Conservation (phyloP, 2,329 filamentous ascomycete species). For the Aspergillus cejpii region DNA sequence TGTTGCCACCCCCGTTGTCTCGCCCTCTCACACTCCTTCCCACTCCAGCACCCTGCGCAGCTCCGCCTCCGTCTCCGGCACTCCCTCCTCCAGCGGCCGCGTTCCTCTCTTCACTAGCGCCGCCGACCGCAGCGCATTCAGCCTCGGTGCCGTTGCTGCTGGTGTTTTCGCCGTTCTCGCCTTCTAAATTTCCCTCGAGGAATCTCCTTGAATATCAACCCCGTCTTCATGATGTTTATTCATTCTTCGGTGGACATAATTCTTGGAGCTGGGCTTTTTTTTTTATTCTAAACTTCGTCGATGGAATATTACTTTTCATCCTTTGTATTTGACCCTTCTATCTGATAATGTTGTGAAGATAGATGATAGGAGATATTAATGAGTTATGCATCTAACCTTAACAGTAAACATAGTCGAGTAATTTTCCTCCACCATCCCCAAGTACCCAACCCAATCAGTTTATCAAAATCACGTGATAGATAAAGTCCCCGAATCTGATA, state of each 20-base stretch:
- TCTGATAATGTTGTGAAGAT: too few species aligned
- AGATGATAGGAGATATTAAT: not conserved
- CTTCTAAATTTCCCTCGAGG: conserved; percentile 23
- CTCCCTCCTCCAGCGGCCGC: conserved; percentile 9
- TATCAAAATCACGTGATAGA: conserved; percentile 17
- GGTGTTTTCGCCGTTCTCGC: conserved; percentile 33
- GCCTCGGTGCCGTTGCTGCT: conserved; percentile 31
- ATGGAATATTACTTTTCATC: not conserved
- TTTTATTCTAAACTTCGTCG: conserved; percentile 4
- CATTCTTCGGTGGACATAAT: conserved; percentile 1
- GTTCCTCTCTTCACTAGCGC: conserved; percentile 25
- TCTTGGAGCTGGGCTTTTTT: not conserved
- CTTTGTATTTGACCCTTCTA: not conserved
- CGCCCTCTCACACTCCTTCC: conserved; percentile 8
- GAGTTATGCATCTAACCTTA: too few species aligned
- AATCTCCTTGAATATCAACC: too few species aligned
- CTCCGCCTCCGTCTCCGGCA: conserved; percentile 9
- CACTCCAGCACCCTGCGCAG: conserved; percentile 5
- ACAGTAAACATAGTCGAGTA: too few species aligned
- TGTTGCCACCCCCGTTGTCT: conserved; percentile 3
- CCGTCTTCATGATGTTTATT: conserved; percentile 2
- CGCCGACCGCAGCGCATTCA: conserved; percentile 31
- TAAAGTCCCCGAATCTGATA: conserved; percentile 11
- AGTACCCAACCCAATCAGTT: too few species aligned
- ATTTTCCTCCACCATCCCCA: too few species aligned